These are phyloP conservation scores for Lecanosticta acicola DNA, from an alignment of 2,329 filamentous ascomycete species.

Conservation along the genomic window DNA sequence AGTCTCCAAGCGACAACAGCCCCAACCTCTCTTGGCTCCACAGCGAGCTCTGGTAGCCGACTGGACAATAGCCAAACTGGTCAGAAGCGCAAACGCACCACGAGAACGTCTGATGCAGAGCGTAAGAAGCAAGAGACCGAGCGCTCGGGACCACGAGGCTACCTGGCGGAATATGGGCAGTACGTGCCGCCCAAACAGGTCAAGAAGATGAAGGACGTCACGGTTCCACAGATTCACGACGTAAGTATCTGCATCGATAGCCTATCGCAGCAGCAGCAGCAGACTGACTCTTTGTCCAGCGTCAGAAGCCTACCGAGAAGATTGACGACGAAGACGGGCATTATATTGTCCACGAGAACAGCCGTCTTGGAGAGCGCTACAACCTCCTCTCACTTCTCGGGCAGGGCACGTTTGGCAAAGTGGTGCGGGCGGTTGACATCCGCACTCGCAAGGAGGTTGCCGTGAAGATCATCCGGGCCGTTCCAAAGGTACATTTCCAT, in stretches of 20 bases:
- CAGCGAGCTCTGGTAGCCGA: constrained; percentile 54
- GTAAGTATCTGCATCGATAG: constrained; percentile 43
- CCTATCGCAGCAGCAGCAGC: constrained; percentile 4
- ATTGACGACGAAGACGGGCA: constrained; percentile 96
- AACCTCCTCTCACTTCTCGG: constrained; percentile 84
- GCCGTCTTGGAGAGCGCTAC: constrained; percentile 82
- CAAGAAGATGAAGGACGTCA: constrained; percentile 70
- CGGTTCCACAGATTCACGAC: constrained; percentile 55
- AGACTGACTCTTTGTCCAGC: constrained; percentile 15
- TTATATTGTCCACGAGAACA: constrained; percentile 86
- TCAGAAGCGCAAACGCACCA: constrained; percentile 86
- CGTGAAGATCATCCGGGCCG: constrained; percentile 96
- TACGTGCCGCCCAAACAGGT: constrained; percentile 83
- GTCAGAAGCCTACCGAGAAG: constrained; percentile 49
- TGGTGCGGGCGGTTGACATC: constrained; percentile 84
- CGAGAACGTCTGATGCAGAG: constrained; percentile 35
- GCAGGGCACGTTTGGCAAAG: constrained; percentile 97
- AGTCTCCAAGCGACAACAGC: constrained; percentile 69
- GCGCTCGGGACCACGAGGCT: constrained; percentile 26
- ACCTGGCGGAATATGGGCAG: constrained; percentile 44
- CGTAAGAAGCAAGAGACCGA: constrained; percentile 30
- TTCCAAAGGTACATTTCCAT: constrained; percentile 65
- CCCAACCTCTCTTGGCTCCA: constrained; percentile 69
- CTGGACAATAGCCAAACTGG: constrained; percentile 59
- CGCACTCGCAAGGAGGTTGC: constrained; percentile 75